Evolutionary conservation across 345 rosid genomes (phyloP), one percentile per base, ranked within the genome.

Genomic region (Bretschneidera sinensis): DNA sequence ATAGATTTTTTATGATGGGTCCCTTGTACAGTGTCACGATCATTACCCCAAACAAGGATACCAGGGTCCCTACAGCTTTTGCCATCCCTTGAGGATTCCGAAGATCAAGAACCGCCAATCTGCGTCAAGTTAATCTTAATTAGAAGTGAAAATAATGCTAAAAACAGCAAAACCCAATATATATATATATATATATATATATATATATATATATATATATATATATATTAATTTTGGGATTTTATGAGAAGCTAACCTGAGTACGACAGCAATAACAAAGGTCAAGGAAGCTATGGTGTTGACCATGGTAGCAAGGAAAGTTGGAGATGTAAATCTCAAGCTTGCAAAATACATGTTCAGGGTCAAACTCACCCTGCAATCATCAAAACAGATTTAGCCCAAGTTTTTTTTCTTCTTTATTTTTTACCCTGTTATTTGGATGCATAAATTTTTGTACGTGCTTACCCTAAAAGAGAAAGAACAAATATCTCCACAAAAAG

Each of bases 381-480:
- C 55, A 51, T 43, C 0, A 45, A 48, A 21, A 54, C 16, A 45
- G 9, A 47, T 25, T 31, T 19, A 24, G 43, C 4, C 15, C 43
- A 39, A 17, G 9, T 23, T 43, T 17, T 15, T 39, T 35, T 18
- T 11, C 14, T 23, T 14, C 1, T 3, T 20, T 9, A 18, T n/a
- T n/a, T n/a, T n/a, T n/a, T n/a, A 6, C 15, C 28, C 20, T 43
- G 6, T 56, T 19, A 11, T 20, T 22, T 18, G 18, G 17, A 45
- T 25, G 13, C 34, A 9, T 39, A 47, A 54, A 7, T 17, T 19
- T 33, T 1, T 17, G 21, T 11, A 13, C 13, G 22, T 18, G 21
- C 63, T 51, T 78, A 87, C 95, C 88, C 95, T 19, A 87, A 34
- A 43, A 87, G 80, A 53, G 90, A 80, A 51, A 87, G 83, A 43